phyloP scores from a whole-genome alignment of 2,329 filamentous ascomycete genomes.

The Ceratocystis ficicola region DNA sequence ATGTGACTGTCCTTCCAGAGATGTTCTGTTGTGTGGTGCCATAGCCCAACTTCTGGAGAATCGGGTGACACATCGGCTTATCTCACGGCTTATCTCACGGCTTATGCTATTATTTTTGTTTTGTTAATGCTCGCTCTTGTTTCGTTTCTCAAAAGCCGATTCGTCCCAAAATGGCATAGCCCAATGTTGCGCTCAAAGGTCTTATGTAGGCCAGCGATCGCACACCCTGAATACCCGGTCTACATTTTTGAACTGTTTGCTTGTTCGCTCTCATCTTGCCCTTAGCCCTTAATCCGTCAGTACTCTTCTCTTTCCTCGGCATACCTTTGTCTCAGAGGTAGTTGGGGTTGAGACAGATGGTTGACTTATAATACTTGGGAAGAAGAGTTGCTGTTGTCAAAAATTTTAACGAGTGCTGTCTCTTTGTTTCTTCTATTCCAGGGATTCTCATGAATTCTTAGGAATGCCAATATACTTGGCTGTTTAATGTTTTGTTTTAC shows the following conservation, averaged over 20 bases:
- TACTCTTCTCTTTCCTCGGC: background rate
- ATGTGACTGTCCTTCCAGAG: background rate
- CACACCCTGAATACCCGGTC: background rate
- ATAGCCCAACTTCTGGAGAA: background rate
- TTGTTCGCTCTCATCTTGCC: background rate
- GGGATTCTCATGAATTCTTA: background rate
- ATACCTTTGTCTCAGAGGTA: background rate
- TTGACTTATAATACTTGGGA: background rate
- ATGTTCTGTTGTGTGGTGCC: constrained; percentile 4
- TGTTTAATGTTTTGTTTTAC: constrained; percentile 1
- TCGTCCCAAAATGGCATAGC: background rate
- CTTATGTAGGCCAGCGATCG: too few relatives aligned
- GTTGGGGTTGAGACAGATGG: background rate
- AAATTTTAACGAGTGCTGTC: background rate
- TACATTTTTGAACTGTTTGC: background rate
- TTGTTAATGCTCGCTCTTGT: too few relatives aligned
- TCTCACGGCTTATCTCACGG: too few relatives aligned
- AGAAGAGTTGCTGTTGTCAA: too few relatives aligned
- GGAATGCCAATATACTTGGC: background rate
- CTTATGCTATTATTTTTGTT: background rate
- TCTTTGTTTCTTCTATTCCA: background rate
- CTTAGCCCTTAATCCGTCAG: background rate
- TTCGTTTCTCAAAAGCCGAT: background rate
- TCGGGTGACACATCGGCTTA: too few relatives aligned
- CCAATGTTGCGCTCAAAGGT: too few relatives aligned